A percentile compares a stretch with the other conserved stretches of the same genome.
Evolutionary conservation across 208 protist species (phyloP).

Genomic region (Naegleria lovaniensis): DNA sequence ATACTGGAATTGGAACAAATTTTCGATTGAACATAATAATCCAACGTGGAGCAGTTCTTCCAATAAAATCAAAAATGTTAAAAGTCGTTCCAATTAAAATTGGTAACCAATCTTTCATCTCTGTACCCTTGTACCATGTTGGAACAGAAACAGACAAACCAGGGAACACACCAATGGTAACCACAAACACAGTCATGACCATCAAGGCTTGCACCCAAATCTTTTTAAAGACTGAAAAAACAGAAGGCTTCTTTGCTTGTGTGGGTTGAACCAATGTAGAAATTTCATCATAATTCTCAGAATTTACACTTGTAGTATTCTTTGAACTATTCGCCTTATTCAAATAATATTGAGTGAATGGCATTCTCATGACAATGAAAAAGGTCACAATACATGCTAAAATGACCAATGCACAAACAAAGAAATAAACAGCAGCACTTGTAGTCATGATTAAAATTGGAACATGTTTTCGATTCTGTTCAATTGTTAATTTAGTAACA

Average conservation of each 20-base stretch:
- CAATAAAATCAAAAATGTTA: conserved; percentile 19
- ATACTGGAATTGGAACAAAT: not conserved
- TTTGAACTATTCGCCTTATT: not conserved
- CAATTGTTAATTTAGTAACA: not conserved
- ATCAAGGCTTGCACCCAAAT: not conserved
- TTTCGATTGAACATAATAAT: not conserved
- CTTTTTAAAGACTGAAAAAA: conserved; percentile 17
- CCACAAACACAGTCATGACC: not conserved
- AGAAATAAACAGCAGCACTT: conserved; percentile 14
- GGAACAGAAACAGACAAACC: not conserved
- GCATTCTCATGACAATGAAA: not conserved
- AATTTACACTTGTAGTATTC: not conserved
- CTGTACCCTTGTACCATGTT: not conserved
- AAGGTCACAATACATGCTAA: conserved; percentile 2
- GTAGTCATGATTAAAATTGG: not conserved
- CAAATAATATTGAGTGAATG: conserved; percentile 13
- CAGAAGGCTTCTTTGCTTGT: not conserved
- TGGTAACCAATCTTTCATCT: not conserved
- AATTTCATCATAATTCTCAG: not conserved
- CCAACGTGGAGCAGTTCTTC: not conserved
- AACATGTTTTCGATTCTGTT: not conserved
- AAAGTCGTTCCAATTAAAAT: not conserved
- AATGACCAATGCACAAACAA: not conserved
- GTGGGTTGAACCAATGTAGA: not conserved
- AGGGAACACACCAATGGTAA: conserved; percentile 2